Conservation (phyloP, 192 early-diverging fungal species). For the Kappamyces sp. region DNA sequence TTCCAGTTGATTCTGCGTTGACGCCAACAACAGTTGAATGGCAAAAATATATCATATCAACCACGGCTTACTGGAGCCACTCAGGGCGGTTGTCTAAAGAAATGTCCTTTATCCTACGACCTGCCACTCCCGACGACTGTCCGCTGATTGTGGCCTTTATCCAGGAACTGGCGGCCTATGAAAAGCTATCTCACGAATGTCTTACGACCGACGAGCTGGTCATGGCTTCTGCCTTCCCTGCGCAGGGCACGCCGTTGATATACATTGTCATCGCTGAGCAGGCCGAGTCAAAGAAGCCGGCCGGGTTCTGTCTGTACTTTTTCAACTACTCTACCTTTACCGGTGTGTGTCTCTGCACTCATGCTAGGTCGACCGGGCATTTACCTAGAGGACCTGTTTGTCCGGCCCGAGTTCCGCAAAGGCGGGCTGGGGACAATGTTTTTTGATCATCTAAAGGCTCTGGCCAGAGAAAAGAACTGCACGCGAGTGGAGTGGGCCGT, state of each 20-base stretch:
- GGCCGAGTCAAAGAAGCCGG: constrained; percentile 25
- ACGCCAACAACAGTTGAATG: no score
- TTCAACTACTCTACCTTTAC: constrained; percentile 75
- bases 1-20: no score
- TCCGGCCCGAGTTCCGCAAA: constrained; percentile 54
- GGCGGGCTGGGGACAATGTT: constrained; percentile 63
- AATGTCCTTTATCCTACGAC: no score
- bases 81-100: no score
- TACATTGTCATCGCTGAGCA: constrained; percentile 59
- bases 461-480: constrained; percentile 60
- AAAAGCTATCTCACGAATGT: constrained; percentile 65
- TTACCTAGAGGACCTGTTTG: constrained; percentile 83
- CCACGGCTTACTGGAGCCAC: no score
- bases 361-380: constrained; percentile 54
- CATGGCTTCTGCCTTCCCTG: constrained; percentile 57
- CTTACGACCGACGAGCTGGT: constrained; percentile 64
- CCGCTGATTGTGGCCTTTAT: constrained; percentile 66
- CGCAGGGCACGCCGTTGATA: constrained; percentile 45
- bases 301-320: constrained; percentile 80
- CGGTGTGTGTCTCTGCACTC: background rate
- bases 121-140: no score
- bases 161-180: constrained; percentile 66
- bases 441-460: constrained; percentile 59
- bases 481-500: constrained; percentile 80
- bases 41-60: no score